Evolutionary conservation across 768 basidiomycete species (phyloP), one percentile per base, ranked within the genome.

Genomic region (Suillus subalutaceus): DNA sequence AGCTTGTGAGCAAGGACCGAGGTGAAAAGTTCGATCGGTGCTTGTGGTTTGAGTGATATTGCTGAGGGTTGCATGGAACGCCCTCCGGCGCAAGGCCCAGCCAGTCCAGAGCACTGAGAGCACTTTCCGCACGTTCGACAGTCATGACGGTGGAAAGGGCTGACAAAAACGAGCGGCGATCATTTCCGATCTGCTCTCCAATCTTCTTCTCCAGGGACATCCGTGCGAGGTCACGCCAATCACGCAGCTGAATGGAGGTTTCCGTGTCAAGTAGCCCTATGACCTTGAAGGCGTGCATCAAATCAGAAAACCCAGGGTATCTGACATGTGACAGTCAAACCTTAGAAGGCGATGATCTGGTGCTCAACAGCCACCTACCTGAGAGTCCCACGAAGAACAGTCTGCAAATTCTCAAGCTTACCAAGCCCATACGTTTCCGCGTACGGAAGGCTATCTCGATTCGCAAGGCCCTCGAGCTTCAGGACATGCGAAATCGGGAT

Each of bases 311-410:
- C 0, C 95, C 95, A 3, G 91, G 90, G 75, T 97, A 96, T 74
- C 94, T 93, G 55, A 30, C 7, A 66, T 26, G 38, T 60, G 7
- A 10, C 4, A 1, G 20, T 52, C 6, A 67, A 26, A 18, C n/a
- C 15, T n/a, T 40, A 10, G 20, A 53, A 43, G 57, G 16, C 23
- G 35, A 18, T 26, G 35, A 15, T 7, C 32, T 26, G 18, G 6
- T 60, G 20, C 0, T 40, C 16, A 4, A 1, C 20, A 26, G 30
- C 9, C 20, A 63, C 79, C 59, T 67, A 90, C 89, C 96, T 85
- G 55, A 97, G 75, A 0, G 96, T 97, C 6, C 96, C 96, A 41
- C 96, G 84, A 71, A 97, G 77, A 60, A 96, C 79, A 1, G 93
- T 91, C 60, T 85, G 81, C 65, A 92, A 69, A 7, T 73, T 75